Evolutionary conservation across 441 rosid genomes (phyloP).

Genomic region (Melastoma candidum): DNA sequence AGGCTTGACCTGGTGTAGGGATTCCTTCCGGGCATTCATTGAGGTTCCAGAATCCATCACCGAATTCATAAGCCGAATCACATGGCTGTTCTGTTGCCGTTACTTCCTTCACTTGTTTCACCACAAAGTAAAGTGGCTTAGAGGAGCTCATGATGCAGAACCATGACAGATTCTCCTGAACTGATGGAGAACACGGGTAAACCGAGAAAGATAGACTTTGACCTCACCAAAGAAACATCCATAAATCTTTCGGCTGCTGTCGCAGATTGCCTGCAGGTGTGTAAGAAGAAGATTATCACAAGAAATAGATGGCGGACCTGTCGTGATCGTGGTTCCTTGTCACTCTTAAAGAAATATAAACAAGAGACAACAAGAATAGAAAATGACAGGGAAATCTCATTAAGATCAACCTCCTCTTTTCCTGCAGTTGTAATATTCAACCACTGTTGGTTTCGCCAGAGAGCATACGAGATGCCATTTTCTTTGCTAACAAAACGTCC

Average conservation of each 20-base stretch:
- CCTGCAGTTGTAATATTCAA: constrained; percentile 56
- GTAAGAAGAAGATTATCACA: constrained; percentile 62
- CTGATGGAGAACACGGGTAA: too few species aligned
- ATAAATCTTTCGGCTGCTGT: constrained; percentile 36
- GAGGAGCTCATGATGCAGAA: constrained; percentile 31
- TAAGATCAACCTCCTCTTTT: constrained; percentile 50
- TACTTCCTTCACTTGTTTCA: constrained; percentile 48
- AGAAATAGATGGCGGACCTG: constrained; percentile 45
- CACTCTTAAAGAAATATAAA: constrained; percentile 10
- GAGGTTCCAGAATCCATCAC: constrained; percentile 50
- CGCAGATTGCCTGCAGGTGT: constrained; percentile 45
- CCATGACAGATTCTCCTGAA: constrained; percentile 49
- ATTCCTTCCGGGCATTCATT: constrained; percentile 50
- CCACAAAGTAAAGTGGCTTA: constrained; percentile 56
- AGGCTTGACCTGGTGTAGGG: constrained; percentile 48
- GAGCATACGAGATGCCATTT: constrained; percentile 39
- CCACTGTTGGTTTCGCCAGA: constrained; percentile 22
- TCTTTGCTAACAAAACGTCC: constrained; percentile 49
- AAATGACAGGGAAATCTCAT: not conserved
- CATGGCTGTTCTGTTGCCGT: constrained; percentile 92
- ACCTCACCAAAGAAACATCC: constrained; percentile 56
- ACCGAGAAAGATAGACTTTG: constrained; percentile 1
- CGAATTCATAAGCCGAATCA: constrained; percentile 63
- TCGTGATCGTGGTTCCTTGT: constrained; percentile 5
- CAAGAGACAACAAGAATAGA: not conserved